These are phyloP conservation scores for Candida stauntonica DNA, from an alignment of 805 yeast genomes.

Conservation along the genomic window DNA sequence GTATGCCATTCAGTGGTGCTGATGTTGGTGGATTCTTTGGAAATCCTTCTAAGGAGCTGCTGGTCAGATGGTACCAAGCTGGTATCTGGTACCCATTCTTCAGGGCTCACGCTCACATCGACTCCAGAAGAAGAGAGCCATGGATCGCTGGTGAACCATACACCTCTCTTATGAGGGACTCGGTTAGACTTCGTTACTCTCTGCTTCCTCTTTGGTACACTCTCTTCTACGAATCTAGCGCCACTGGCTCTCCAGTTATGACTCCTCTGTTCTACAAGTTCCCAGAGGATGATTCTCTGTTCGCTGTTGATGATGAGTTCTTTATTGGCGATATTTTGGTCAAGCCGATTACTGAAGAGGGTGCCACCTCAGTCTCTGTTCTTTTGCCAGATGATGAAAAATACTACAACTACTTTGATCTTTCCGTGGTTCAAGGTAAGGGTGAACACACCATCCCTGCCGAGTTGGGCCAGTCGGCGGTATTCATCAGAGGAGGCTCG, in stretches of 20 bases:
- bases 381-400: constrained; percentile 41
- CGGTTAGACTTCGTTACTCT: constrained; percentile 68
- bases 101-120: constrained; percentile 95
- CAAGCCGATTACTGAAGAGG: constrained; percentile 71
- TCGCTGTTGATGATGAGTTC: constrained; percentile 76
- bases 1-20: constrained; percentile 91
- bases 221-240: constrained; percentile 60
- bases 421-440: constrained; percentile 29
- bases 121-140: constrained; percentile 89
- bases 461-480: constrained; percentile 61
- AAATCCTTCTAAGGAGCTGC: constrained; percentile 74
- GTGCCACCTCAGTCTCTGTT: constrained; percentile 33
- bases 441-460: constrained; percentile 40
- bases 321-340: constrained; percentile 76
- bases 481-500: constrained; percentile 74
- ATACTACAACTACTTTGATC: constrained; percentile 52
- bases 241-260: constrained; percentile 64
- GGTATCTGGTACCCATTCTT: constrained; percentile 97
- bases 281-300: constrained; percentile 44
- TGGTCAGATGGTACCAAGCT: constrained; percentile 92
- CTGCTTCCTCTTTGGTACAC: constrained; percentile 80
- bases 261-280: constrained; percentile 60
- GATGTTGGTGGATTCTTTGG: constrained; percentile 98
- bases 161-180: constrained; percentile 59
- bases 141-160: constrained; percentile 79